These are phyloP conservation scores for Fusarium palustre DNA, from an alignment of 2,329 filamentous ascomycete genomes.

Conservation along the genomic window DNA sequence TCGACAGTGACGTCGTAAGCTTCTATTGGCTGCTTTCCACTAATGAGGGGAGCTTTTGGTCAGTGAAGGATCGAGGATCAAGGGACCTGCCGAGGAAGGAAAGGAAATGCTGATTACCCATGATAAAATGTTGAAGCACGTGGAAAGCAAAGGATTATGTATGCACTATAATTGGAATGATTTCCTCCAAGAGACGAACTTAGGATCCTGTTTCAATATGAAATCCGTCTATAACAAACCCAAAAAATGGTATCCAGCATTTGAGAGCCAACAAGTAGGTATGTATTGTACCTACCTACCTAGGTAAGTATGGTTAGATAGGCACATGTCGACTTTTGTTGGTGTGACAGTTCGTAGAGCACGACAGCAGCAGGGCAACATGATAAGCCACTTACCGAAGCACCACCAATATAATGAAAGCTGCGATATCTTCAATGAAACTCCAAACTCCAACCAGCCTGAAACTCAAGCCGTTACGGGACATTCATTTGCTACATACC, in stretches of 20 bases:
- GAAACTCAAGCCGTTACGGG: slow-evolving; percentile 19
- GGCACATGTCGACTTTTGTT: background rate
- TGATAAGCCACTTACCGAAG: background rate
- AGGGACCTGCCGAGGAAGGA: slow-evolving; percentile 22
- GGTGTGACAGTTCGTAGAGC: background rate
- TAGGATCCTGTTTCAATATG: background rate
- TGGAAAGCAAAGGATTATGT: slow-evolving; percentile 5
- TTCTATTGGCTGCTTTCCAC: slow-evolving; percentile 22
- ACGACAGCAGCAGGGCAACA: background rate
- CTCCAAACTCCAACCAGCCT: background rate
- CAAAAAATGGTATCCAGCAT: background rate
- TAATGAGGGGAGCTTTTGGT: slow-evolving; percentile 3
- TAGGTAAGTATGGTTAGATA: no score
- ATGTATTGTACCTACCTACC: background rate
- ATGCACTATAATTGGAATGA: background rate
- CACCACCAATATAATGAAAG: background rate
- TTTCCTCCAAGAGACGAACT: background rate
- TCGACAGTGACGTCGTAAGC: slow-evolving; percentile 32
- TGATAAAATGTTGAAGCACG: slow-evolving; percentile 12
- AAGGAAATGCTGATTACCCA: slow-evolving; percentile 14
- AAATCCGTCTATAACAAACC: background rate
- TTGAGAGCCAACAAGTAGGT: no score
- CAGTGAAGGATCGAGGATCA: slow-evolving; percentile 7
- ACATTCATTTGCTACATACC: slow-evolving; percentile 12
- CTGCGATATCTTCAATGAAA: slow-evolving; percentile 5